phyloP scores from a whole-genome alignment of 345 rosid species.

The Mercurialis annua region DNA sequence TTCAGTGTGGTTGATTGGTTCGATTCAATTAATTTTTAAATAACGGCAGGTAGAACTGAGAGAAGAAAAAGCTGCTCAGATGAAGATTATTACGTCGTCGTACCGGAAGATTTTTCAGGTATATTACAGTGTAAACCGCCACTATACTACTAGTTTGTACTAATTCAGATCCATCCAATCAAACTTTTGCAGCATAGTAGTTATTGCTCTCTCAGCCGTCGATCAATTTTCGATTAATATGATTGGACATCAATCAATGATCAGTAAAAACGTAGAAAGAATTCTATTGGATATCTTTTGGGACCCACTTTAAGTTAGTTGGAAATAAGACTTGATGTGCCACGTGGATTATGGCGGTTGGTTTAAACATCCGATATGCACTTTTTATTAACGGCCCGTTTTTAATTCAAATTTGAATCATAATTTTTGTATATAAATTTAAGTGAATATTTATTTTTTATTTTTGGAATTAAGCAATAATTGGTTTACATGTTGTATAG shows the following conservation, averaged over 20 bases:
- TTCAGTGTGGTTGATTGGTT: not conserved
- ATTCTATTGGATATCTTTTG: not conserved
- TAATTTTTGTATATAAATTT: no score
- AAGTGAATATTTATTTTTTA: not conserved
- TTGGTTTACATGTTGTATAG: not conserved
- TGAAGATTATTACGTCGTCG: conserved; percentile 40
- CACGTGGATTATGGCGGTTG: conserved; percentile 34
- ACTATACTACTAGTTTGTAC: not conserved
- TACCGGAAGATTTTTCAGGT: conserved; percentile 68
- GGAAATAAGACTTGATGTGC: conserved; percentile 10
- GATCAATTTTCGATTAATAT: conserved; percentile 28
- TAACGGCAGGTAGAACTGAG: conserved; percentile 31
- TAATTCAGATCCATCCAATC: conserved; percentile 11
- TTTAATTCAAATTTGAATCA: no score
- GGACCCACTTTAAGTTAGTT: conserved; percentile 21
- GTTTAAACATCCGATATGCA: no score
- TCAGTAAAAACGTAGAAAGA: not conserved
- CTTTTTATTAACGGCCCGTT: no score
- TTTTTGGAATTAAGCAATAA: not conserved
- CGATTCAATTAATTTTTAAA: not conserved
- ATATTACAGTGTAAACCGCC: not conserved
- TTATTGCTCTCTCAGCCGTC: conserved; percentile 23
- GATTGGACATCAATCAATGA: conserved; percentile 20
- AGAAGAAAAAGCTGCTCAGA: conserved; percentile 79
- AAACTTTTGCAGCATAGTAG: not conserved